Evolutionary conservation across 306 rosid species (phyloP).

Genomic region (Begonia fuchsioides): DNA sequence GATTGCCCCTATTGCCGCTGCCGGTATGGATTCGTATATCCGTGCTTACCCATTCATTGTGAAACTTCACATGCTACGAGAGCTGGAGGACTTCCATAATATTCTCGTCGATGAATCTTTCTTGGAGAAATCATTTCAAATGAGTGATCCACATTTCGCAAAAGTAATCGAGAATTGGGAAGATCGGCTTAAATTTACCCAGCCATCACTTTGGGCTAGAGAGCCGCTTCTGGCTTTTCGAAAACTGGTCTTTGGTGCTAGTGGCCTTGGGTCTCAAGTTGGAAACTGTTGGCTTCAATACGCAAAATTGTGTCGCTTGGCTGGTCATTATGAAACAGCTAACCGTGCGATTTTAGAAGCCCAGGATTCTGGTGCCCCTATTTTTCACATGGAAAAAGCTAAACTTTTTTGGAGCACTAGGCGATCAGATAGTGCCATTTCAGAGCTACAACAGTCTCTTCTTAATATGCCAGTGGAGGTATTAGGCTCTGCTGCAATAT

Average conservation of each 20-base stretch:
- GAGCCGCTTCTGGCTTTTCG: constrained; percentile 86
- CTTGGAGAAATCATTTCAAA: constrained; percentile 60
- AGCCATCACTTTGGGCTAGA: constrained; percentile 90
- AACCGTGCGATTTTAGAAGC: constrained; percentile 91
- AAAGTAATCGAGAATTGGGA: constrained; percentile 81
- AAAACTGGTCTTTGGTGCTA: constrained; percentile 66
- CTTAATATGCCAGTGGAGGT: constrained; percentile 70
- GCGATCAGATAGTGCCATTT: constrained; percentile 88
- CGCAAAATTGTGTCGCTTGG: constrained; percentile 86
- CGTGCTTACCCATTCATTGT: constrained; percentile 88
- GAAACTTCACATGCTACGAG: constrained; percentile 85
- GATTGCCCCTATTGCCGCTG: constrained; percentile 90
- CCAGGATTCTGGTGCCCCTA: constrained; percentile 77
- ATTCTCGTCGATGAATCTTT: constrained; percentile 69
- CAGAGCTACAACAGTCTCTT: constrained; percentile 79
- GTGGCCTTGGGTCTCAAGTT: constrained; percentile 76
- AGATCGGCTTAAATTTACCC: constrained; percentile 71
- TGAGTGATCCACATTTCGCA: constrained; percentile 45
- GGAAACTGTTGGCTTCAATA: constrained; percentile 97
- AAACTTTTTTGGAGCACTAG: constrained; percentile 88
- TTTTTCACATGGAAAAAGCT: constrained; percentile 82
- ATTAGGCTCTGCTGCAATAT: constrained; percentile 60
- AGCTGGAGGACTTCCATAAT: constrained; percentile 76
- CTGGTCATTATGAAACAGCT: constrained; percentile 96
- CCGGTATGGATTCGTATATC: constrained; percentile 94